Evolutionary conservation across 2,329 filamentous ascomycete genomes (phyloP), one percentile per base, ranked within the genome.

Genomic region (Fusarium zealandicum): DNA sequence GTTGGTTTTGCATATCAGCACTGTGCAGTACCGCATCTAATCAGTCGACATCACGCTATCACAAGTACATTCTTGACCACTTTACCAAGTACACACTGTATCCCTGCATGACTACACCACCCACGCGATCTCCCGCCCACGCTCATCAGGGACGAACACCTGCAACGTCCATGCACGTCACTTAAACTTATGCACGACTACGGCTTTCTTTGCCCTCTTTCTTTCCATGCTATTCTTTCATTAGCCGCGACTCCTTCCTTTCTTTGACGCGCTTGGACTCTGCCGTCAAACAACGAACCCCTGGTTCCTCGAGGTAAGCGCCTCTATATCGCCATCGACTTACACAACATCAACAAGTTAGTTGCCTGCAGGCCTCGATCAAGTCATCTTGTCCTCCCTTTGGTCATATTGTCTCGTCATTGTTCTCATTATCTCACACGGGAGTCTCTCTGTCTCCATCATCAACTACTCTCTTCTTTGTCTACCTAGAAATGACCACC

Each of bases 141-240:
- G 54, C 58, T 57, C 55, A 57, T 58, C 59, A 58, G 53, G 51
- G 25, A 65, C 61, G 36, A 52, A 54, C 55, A 41, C 46, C 53
- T 61, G 57, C 59, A 43, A 39, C 45, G 17, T 42, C 25, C 22
- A 36, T 61, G 57, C 58, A 62, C 58, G 57, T 61, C 58, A 61
- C 57, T 54, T n/a, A n/a, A n/a, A n/a, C n/a, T 57, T 57, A 57
- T 63, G 59, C 58, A 62, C 59, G 58, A 59, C 57, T 63, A 40
- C 44, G 22, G 35, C 17, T 36, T 41, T 6, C 42, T 17, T 16
- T 42, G 11, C 7, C 13, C 28, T 31, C 28, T 25, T 61, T 58
- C 42, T 45, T 46, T 53, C 59, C 45, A 41, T 54, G 33, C 48
- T 32, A 9, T 35, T 37, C 31, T 49, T 50, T 28, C 33, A 22